These are phyloP conservation scores for Entonaema liquescens DNA, from an alignment of 495 filamentous ascomycete genomes.

Conservation along the genomic window DNA sequence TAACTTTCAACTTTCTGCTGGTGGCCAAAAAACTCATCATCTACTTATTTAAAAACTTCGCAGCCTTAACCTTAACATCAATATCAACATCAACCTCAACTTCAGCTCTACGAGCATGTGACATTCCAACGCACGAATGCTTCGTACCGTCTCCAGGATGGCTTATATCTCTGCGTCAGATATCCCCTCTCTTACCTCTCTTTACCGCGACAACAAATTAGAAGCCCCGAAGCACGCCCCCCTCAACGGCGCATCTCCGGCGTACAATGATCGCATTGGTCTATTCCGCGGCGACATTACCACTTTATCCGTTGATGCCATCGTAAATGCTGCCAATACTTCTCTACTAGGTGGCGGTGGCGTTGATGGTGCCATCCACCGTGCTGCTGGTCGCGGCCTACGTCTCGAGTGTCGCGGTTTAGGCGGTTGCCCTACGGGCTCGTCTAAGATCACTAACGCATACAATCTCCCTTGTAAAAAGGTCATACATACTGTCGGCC, in stretches of 20 bases:
- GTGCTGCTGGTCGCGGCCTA: constrained; percentile 75
- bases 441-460: constrained; percentile 82
- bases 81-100: not conserved
- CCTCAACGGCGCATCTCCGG: constrained; percentile 28
- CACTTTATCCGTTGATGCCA: constrained; percentile 77
- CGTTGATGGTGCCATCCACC: constrained; percentile 88
- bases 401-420: constrained; percentile 73
- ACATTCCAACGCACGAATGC: not conserved
- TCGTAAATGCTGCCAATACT: constrained; percentile 92
- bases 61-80: no score
- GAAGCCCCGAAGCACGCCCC: constrained; percentile 27
- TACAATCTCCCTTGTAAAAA: constrained; percentile 78
- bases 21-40: no score
- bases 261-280: constrained; percentile 76
- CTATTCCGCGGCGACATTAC: constrained; percentile 85
- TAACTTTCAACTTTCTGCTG: no score
- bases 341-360: constrained; percentile 85
- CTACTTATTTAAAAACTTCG: not conserved
- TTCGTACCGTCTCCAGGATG: constrained; percentile 41
- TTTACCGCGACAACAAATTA: constrained; percentile 65
- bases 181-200: constrained; percentile 71
- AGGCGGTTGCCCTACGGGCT: constrained; percentile 77
- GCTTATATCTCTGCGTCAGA: constrained; percentile 48
- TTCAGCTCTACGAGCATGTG: not conserved
- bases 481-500: constrained; percentile 92